phyloP scores from a whole-genome alignment of 2,329 filamentous ascomycete species.

The Trichothecium roseum region DNA sequence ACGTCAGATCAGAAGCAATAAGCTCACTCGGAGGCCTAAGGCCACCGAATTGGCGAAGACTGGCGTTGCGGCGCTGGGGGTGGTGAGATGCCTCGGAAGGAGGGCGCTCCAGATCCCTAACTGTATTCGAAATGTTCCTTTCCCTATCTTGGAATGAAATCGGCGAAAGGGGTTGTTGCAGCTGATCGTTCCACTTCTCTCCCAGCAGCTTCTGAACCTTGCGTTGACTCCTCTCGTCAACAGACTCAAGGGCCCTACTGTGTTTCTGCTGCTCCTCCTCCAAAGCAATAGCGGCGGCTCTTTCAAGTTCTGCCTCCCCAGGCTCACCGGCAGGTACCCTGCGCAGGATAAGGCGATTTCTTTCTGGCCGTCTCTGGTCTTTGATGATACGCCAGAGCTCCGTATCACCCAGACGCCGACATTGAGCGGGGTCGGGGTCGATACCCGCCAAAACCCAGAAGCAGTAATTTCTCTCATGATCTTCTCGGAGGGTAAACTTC shows the following conservation, averaged over 20 bases:
- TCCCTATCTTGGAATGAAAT: conserved; percentile 62
- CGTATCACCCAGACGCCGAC: conserved; percentile 71
- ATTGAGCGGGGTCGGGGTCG: conserved; percentile 72
- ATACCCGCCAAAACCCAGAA: conserved; percentile 87
- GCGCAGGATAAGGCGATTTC: conserved; percentile 80
- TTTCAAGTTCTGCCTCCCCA: conserved; percentile 73
- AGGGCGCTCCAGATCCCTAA: conserved; percentile 47
- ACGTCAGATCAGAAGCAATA: conserved; percentile 90
- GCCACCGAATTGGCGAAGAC: conserved; percentile 77
- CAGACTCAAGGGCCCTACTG: conserved; percentile 47
- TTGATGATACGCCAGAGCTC: conserved; percentile 89
- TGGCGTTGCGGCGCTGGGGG: conserved; percentile 36
- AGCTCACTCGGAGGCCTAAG: conserved; percentile 90
- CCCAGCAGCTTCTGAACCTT: conserved; percentile 87
- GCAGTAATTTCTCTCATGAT: conserved; percentile 90
- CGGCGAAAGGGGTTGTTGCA: conserved; percentile 81
- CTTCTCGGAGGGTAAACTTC: conserved; percentile 80
- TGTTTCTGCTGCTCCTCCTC: conserved; percentile 75
- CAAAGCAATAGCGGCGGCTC: conserved; percentile 79
- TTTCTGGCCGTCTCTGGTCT: conserved; percentile 72
- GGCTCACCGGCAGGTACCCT: conserved; percentile 91
- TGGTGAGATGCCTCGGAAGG: conserved; percentile 33
- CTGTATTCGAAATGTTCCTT: conserved; percentile 51
- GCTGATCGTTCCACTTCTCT: conserved; percentile 69
- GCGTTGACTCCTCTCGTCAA: conserved; percentile 68